Evolutionary conservation across 441 rosid genomes (phyloP), one percentile per base, ranked within the genome.

Genomic region (Pelargonium citronellum): DNA sequence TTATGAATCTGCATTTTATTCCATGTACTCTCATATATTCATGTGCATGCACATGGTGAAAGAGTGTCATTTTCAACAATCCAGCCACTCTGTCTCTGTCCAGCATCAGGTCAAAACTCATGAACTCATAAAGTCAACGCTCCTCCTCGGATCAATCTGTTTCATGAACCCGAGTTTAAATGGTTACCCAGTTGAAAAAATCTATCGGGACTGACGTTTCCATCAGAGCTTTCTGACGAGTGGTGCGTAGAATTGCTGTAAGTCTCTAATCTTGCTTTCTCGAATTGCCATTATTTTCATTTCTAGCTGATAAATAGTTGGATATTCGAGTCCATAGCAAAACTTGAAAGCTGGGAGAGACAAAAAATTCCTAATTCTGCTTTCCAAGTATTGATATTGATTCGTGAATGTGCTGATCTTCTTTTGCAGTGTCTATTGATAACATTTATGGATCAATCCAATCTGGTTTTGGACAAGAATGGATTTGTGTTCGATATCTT

Each of bases 171-270:
- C 3, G 37, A 30, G 37, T 30, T 30, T 3, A 4, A 30, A 30
- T 30, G 37, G 37, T 30, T 30, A 30, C 37, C 37, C 37, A 30
- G 37, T 30, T 30, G 37, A 30, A 30, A 1, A 80, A 68, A 64
- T 70, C 64, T 3, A 84, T 79, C 19, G 46, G 75, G 43, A 64
- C 73, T 39, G 72, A 74, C 4, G 85, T 78, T 16, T 82, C 83
- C 11, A n/a, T 78, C 65, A 57, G 70, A 44, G 68, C 72, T n/a
- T 84, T 84, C 80, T 72, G 79, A 13, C 70, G 37, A n/a, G 82
- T 82, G 80, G 13, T 69, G 49, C 75, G 24, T 5, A 79, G 22
- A 65, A 79, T 8, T 44, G 13, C 12, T 44, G 49, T 44, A 44
- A 44, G 13, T 44, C 49, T 44, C 8, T 44, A 44, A 11, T 11